These are phyloP conservation scores for Aspergillus alliaceus DNA, from an alignment of 2,329 filamentous ascomycete genomes.

Conservation along the genomic window DNA sequence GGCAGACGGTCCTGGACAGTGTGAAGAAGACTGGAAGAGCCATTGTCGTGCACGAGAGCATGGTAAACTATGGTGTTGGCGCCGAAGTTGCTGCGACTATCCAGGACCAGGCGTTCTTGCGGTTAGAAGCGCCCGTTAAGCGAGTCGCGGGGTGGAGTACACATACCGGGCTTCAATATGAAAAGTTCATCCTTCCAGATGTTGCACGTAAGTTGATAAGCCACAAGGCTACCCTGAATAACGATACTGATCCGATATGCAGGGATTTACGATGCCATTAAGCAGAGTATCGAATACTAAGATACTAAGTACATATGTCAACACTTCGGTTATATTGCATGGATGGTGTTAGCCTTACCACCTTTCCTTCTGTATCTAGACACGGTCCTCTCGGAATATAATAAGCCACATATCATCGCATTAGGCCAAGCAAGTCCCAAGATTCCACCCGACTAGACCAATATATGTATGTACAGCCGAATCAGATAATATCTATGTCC, in stretches of 20 bases:
- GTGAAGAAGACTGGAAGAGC: slow-evolving; percentile 84
- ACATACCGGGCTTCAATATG: slow-evolving; percentile 75
- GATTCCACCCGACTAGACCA: too few species aligned
- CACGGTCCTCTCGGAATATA: neutral
- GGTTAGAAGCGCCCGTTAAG: slow-evolving; percentile 80
- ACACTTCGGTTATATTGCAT: neutral
- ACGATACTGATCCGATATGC: slow-evolving; percentile 9
- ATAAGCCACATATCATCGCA: neutral
- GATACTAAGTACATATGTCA: too few species aligned
- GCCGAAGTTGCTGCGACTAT: slow-evolving; percentile 87
- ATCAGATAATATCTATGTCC: too few species aligned
- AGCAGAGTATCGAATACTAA: slow-evolving; percentile 66
- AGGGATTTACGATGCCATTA: slow-evolving; percentile 73
- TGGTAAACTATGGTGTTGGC: slow-evolving; percentile 85
- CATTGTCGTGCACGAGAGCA: slow-evolving; percentile 87
- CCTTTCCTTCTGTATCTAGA: neutral
- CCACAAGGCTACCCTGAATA: neutral
- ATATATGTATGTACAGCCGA: too few species aligned
- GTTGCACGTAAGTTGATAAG: slow-evolving; percentile 69
- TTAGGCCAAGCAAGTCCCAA: neutral
- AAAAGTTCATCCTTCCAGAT: slow-evolving; percentile 80
- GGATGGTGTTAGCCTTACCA: neutral
- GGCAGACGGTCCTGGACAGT: slow-evolving; percentile 74
- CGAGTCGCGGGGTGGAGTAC: slow-evolving; percentile 89
- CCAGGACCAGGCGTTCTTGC: slow-evolving; percentile 81